Conservation (phyloP, 345 rosid species). For the Microcos paniculata region DNA sequence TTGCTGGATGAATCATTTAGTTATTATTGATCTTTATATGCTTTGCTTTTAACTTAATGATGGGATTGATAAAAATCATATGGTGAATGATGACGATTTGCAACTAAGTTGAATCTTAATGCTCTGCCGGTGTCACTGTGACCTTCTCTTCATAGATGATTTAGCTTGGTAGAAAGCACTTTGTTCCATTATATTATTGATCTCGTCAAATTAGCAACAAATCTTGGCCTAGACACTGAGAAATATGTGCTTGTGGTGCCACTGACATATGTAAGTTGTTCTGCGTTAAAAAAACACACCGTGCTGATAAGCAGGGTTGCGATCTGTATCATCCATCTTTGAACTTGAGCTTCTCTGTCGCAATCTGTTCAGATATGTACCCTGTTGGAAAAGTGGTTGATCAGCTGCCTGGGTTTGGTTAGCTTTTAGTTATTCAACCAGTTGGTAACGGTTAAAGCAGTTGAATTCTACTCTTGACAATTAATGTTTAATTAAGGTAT, state of each 20-base stretch:
- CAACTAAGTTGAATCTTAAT: not conserved
- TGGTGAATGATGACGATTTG: not conserved
- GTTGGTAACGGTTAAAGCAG: slow-evolving; percentile 4
- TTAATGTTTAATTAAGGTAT: not conserved
- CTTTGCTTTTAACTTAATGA: slow-evolving; percentile 2
- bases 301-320: not conserved
- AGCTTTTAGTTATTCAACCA: not conserved
- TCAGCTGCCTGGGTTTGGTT: not conserved
- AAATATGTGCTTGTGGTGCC: not conserved
- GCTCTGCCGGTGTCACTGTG: not conserved
- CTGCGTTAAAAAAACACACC: not conserved
- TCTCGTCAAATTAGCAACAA: not conserved
- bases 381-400: not conserved
- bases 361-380: not conserved
- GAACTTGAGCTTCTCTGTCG: not conserved
- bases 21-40: not conserved
- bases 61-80: not conserved
- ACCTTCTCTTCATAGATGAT: not conserved
- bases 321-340: not conserved
- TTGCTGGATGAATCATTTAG: slow-evolving; percentile 3
- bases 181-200: not conserved
- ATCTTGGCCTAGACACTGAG: not conserved
- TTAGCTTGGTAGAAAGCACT: not conserved
- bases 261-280: not conserved
- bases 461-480: not conserved